Base-by-base conservation (phyloP, 2,329 filamentous ascomycete species). In the Trichoderma koningii region DNA sequence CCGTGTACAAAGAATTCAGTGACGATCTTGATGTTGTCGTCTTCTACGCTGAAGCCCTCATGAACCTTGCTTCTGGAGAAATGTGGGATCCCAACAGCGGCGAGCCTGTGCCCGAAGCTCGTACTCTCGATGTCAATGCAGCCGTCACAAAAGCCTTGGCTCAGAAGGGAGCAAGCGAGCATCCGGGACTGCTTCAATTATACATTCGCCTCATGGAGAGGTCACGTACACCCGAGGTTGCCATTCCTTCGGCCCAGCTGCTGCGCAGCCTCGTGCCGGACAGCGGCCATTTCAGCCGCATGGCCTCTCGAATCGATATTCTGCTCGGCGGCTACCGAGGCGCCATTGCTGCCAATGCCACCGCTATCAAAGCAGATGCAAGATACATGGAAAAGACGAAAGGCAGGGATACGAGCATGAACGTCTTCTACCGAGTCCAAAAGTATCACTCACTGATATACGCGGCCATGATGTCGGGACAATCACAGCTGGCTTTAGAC, bases 191-290 rank as follows among this genome's bases (percentile, higher is more conserved):
- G n/a, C 60, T 55, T 55, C 51, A 63, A 12, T 26, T 59, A 12
- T 34, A 64, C n/a, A 52, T 64, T 17, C 53, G 59, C 70, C 80
- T 89, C 1, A 88, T 90, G 82, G 88, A 91, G 71, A 90, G 90
- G 87, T 89, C 87, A 0, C 76, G 79, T 0, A 80, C 78, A 0
- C 88, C 88, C 0, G 88, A 89, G 71, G 72, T 75, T 4, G 88
- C 86, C 0, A 70, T 89, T 5, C 76, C 81, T 0, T 78, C 82
- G 0, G 87, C 87, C 7, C 82, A 90, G 69, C 74, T 78, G n/a
- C 79, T 91, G 5, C 84, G 87, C 42, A 79, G 78, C 9, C 79
- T 90, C 2, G 82, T 87, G 0, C 88, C 88, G 0, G 87, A 90
- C 71, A 81, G 84, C 0, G 88, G 87, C 0, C 88, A 91, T 73